Conservation (phyloP, 1,284 basidiomycete species). For the Macrocybe sp. region DNA sequence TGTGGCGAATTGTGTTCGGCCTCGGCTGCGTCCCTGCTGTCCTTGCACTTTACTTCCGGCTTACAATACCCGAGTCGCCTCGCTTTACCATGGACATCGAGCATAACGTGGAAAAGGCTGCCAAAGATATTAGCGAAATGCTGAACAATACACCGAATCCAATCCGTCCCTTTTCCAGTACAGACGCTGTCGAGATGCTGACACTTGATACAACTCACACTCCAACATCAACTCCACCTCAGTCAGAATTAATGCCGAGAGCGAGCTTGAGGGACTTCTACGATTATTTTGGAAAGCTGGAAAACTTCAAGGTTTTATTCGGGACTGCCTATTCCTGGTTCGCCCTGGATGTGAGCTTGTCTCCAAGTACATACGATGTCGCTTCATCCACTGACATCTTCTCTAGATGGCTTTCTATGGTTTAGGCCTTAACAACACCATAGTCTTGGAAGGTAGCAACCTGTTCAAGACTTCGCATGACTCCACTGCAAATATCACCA, state of each 20-base stretch:
- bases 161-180: conserved; percentile 50
- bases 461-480: conserved; percentile 37
- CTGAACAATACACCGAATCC: conserved; percentile 47
- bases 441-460: conserved; percentile 55
- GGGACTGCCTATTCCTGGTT: conserved; percentile 73
- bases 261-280: conserved; percentile 63
- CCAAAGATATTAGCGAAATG: conserved; percentile 63
- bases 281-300: conserved; percentile 55
- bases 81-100: conserved; percentile 91
- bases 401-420: conserved; percentile 80
- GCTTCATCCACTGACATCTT: conserved; percentile 9
- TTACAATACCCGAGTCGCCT: conserved; percentile 75
- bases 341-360: conserved; percentile 55
- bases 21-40: conserved; percentile 65
- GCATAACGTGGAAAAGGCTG: conserved; percentile 72
- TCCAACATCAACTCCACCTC: too few species aligned
- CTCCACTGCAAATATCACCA: too few species aligned
- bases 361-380: not conserved
- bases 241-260: conserved; percentile 41
- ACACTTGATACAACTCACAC: too few species aligned
- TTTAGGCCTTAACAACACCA: conserved; percentile 75
- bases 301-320: conserved; percentile 62
- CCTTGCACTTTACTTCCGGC: conserved; percentile 71
- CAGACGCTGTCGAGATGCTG: conserved; percentile 43
- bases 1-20: conserved; percentile 71